A percentile compares a stretch with the other conserved stretches of the same genome.
Conservation (phyloP, 1,139 yeast species). For the Suhomyces ambrosiae region DNA sequence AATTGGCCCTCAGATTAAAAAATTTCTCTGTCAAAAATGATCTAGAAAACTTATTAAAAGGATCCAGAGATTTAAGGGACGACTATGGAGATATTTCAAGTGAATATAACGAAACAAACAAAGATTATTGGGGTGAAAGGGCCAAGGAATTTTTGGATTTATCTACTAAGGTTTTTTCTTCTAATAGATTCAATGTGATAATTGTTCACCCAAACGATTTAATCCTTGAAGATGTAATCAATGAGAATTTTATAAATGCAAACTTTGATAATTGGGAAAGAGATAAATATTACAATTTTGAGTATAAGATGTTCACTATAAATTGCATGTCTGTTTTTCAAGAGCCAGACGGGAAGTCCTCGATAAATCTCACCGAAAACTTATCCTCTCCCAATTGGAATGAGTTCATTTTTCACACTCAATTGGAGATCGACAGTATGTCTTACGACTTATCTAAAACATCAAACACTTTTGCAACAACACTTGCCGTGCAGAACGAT, state of each 20-base stretch:
- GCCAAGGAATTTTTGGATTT: conserved; percentile 36
- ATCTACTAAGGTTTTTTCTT: conserved; percentile 25
- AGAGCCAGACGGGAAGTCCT: too few relatives aligned
- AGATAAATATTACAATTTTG: conserved; percentile 24
- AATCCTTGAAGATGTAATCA: neutral
- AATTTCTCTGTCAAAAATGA: conserved; percentile 18
- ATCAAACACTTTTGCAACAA: neutral
- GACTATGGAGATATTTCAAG: conserved; percentile 26
- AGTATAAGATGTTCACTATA: conserved; percentile 18
- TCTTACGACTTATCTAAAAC: neutral
- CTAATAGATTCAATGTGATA: conserved; percentile 30
- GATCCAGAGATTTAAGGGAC: conserved; percentile 30
- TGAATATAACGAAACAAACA: conserved; percentile 19
- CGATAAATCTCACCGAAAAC: conserved; percentile 2
- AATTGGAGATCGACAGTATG: conserved; percentile 10
- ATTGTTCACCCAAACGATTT: conserved; percentile 4
- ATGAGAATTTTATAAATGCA: neutral
- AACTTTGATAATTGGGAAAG: conserved; percentile 1
- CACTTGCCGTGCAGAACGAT: neutral
- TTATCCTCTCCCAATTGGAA: conserved; percentile 10
- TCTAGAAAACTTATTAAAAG: conserved; percentile 42
- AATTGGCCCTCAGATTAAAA: conserved; percentile 39
- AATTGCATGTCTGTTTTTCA: conserved; percentile 13
- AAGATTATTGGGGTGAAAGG: conserved; percentile 40
- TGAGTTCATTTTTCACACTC: conserved; percentile 8